Evolutionary conservation across 257 asterid genomes (phyloP), one percentile per base, ranked within the genome.

Genomic region (Hygrophila difformis): DNA sequence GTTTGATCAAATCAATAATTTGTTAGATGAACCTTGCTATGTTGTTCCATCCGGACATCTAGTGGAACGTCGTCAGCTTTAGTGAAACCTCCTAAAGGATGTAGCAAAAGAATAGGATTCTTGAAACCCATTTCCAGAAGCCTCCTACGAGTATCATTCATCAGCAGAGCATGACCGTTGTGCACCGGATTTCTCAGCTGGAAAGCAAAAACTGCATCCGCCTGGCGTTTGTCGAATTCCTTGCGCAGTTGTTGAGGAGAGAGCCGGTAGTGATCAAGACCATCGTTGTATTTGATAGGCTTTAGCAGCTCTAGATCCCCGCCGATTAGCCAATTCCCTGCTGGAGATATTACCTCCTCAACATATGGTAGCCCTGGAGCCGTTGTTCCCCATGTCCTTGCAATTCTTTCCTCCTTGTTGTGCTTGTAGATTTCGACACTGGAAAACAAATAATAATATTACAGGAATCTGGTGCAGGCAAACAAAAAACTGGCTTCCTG

Each of bases 171-270:
- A 59, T 84, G 95, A 2, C 95, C 93, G 31, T 84, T 84, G 33
- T 84, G 95, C 34, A 84, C 93, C 0, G 95, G 95, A 67, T 84
- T 81, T 51, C 95, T 77, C 53, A 84, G 79, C 84, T 84, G 95
- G 43, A 84, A 84, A 18, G 95, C 93, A 65, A 84, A 84, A 26
- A 84, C 93, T 8, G 93, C 95, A 69, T 84, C 95, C 2, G 93
- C 93, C 56, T 71, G 50, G 16, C 87, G 84, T 13, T 45, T 65
- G 51, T 81, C 93, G 24, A 84, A 84, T 64, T 84, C 95, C 18
- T 65, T 26, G 11, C 93, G 74, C 12, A 84, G 75, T 53, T 84
- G 87, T 41, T 71, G 56, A 0, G 92, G 95, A 43, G 95, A 78
- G 47, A 85, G 85, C 66, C 95, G 65, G 76, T 78, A 78, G 60